Conservation (phyloP, 2,329 filamentous ascomycete genomes). For the Trichoderma cornu-damae region DNA sequence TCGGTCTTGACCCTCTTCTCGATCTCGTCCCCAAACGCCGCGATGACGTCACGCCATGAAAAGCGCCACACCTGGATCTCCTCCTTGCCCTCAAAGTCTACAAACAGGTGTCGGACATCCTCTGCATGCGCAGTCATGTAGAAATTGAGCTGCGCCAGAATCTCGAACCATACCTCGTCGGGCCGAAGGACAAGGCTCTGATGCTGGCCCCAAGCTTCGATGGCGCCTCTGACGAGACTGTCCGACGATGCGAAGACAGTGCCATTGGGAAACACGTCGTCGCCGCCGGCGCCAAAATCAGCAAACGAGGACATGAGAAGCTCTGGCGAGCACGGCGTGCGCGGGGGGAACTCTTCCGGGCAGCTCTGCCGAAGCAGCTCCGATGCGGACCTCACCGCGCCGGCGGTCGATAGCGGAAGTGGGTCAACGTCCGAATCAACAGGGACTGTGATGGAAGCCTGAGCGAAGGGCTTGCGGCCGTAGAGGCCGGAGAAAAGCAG, state of each 20-base stretch:
- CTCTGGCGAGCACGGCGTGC: conserved; percentile 23
- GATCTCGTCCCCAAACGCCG: conserved; percentile 37
- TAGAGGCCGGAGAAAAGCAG: conserved; percentile 3
- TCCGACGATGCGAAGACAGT: conserved; percentile 31
- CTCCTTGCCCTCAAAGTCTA: conserved; percentile 40
- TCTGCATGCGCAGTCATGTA: conserved; percentile 47
- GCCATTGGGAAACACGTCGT: conserved; percentile 19
- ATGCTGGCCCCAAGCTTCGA: conserved; percentile 47
- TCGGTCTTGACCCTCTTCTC: conserved; percentile 36
- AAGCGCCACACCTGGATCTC: conserved; percentile 32
- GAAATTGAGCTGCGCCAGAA: conserved; percentile 47
- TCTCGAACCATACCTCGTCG: conserved; percentile 52
- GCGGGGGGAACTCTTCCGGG: conserved; percentile 29
- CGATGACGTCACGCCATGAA: conserved; percentile 27
- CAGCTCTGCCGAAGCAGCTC: conserved; percentile 32
- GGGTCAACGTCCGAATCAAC: conserved; percentile 24
- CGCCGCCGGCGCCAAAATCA: conserved; percentile 19
- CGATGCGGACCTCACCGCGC: conserved; percentile 26
- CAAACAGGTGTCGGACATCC: conserved; percentile 41
- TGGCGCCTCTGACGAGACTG: conserved; percentile 41
- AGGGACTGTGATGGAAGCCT: conserved; percentile 10
- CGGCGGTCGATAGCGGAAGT: conserved; percentile 24
- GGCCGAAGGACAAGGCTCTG: conserved; percentile 47
- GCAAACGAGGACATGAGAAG: conserved; percentile 31
- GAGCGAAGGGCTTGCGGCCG: not conserved